Evolutionary conservation across 306 rosid genomes (phyloP).

Genomic region (Abrus precatorius): DNA sequence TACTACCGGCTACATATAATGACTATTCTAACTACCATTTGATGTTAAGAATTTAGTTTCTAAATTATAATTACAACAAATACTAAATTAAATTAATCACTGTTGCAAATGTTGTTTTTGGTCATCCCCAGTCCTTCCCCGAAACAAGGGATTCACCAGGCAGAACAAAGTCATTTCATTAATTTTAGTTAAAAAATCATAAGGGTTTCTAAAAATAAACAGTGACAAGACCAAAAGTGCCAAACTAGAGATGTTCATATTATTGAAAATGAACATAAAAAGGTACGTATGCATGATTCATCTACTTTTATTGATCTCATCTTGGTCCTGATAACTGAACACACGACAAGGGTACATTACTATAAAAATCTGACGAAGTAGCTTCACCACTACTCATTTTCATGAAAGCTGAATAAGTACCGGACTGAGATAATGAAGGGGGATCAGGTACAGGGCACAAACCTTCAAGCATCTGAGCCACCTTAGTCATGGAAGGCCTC

Average conservation of each 20-base stretch:
- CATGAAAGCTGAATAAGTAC: constrained; percentile 61
- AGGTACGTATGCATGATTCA: not conserved
- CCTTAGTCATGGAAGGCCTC: constrained; percentile 86
- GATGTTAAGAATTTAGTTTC: not conserved
- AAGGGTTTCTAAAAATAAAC: not conserved
- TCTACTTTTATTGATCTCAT: constrained; percentile 43
- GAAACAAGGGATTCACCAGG: not conserved
- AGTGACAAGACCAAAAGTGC: constrained; percentile 5
- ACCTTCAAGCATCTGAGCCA: constrained; percentile 95
- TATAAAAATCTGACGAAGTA: constrained; percentile 72
- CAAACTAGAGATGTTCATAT: not conserved
- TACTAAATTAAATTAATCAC: not conserved
- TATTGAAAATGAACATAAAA: constrained; percentile 7
- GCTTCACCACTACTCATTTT: constrained; percentile 70
- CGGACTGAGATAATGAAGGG: constrained; percentile 63
- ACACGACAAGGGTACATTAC: constrained; percentile 72
- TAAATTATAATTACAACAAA: not conserved
- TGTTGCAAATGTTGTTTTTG: not conserved
- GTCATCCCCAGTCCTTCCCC: not conserved
- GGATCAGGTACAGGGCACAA: constrained; percentile 66
- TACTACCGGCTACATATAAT: no score
- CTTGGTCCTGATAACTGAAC: constrained; percentile 90
- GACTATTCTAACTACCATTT: no score
- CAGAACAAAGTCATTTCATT: not conserved
- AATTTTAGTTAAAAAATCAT: not conserved